Base-by-base conservation (phyloP, 352 stramenopile genomes). In the Phytopythium delawarense region DNA sequence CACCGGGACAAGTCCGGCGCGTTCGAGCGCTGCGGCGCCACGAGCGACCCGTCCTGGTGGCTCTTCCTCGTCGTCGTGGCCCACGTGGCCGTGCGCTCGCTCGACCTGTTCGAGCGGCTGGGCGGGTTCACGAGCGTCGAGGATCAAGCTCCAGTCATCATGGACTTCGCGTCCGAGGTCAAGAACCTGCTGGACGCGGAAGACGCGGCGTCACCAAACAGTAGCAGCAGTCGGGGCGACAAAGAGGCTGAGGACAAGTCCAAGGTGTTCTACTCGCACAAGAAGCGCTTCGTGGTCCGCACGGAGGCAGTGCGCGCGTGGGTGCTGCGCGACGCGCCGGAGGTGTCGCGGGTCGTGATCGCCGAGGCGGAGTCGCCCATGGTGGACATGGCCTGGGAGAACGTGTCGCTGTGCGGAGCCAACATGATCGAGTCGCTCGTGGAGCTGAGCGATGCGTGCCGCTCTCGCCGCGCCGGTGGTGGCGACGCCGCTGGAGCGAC, bases 1-100 rank as follows among this genome's bases (percentile, higher is more conserved):
- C 68, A 79, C 18, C 56, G 79, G 12, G 56, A 75, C 23, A 57
- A 57, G 30, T n/a, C 13, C 4, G 20, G 11, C 11, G 9, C 28
- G 51, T 44, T 42, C 11, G 63, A 68, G 30, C 69, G 72, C 15
- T 34, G 61, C 35, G 48, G 51, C 0, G 64, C 60, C 23, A 66
- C 67, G 2, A 72, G 73, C 1, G 74, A 75, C 58, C 71, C 70
- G 39, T 66, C 69, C 5, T 91, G 81, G 81, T 91, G 81, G 79
- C 45, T 91, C 25, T 79, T 75, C 56, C 75, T 91, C 42, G 67
- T 70, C 1, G 70, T 75, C 15, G 77, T 85, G 4, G 50, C 84
- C 63, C 88, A 75, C 71, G 65, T 91, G 23, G 74, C 79, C 0
- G 56, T 61, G 16, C 71, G 71, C 16, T 63, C 65, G 11, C 76